Evolutionary conservation across 139 green algal genomes (phyloP).

Genomic region (Chlamydomonas sp.): DNA sequence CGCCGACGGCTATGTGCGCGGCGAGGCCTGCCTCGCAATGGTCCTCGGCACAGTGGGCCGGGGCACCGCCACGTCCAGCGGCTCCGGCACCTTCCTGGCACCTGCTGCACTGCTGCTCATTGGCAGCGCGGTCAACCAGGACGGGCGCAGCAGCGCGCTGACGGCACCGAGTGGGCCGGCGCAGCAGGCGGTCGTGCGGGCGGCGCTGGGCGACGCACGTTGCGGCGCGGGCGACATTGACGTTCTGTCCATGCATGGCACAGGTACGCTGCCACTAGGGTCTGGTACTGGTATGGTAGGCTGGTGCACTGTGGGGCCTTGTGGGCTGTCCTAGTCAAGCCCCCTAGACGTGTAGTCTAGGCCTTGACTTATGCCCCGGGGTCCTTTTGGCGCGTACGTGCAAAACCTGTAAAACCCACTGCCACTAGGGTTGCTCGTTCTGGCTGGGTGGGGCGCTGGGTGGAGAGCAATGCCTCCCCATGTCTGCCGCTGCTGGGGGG

Average conservation of each 20-base stretch:
- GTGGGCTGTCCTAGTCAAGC: neutral
- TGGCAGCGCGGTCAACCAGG: conserved; percentile 57
- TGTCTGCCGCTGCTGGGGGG: too few species aligned
- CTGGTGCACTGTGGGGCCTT: neutral
- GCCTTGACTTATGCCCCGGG: neutral
- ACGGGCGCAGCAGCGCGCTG: conserved; percentile 70
- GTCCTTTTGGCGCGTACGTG: neutral
- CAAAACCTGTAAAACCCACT: too few species aligned
- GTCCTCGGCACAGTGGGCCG: conserved; percentile 15
- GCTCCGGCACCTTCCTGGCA: conserved; percentile 16
- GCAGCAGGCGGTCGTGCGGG: conserved; percentile 67
- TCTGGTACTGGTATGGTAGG: neutral
- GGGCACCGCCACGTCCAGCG: conserved; percentile 6
- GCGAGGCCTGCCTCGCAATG: conserved; percentile 45
- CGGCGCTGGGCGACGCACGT: conserved; percentile 28
- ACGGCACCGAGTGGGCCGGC: conserved; percentile 82
- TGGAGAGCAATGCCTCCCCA: too few species aligned
- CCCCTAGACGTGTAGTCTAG: neutral
- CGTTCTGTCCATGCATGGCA: conserved; percentile 47
- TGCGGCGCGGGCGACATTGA: conserved; percentile 10
- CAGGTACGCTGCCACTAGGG: conserved; percentile 19
- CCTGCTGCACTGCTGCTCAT: conserved; percentile 20
- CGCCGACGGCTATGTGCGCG: conserved; percentile 74
- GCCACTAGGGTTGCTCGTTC: too few species aligned
- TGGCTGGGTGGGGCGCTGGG: too few species aligned